phyloP scores from a whole-genome alignment of 2,329 filamentous ascomycete genomes.

The Helminthosporium solani region DNA sequence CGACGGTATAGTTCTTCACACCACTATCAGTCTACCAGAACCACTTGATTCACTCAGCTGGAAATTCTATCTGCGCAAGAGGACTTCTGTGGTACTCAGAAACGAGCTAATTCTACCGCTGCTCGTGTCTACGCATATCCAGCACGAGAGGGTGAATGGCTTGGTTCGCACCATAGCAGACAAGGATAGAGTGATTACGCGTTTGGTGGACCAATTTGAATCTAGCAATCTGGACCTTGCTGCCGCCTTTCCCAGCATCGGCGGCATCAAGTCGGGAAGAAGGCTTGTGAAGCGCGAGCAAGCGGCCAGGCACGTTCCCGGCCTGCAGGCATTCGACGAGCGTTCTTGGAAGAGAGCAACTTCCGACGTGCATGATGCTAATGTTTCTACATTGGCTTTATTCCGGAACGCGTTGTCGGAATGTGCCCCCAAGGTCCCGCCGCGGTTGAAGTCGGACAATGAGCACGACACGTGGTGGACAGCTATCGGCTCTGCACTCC shows the following conservation, averaged over 20 bases:
- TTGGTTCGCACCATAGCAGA: slow-evolving; percentile 54
- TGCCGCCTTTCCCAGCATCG: slow-evolving; percentile 57
- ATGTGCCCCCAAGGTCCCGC: slow-evolving; percentile 28
- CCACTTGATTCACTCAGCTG: slow-evolving; percentile 65
- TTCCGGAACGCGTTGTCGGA: slow-evolving; percentile 38
- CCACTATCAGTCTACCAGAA: slow-evolving; percentile 62
- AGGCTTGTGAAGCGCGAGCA: slow-evolving; percentile 51
- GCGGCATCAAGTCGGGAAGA: slow-evolving; percentile 48
- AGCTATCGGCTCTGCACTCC: slow-evolving; percentile 14
- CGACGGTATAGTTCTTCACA: slow-evolving; percentile 51
- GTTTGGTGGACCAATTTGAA: slow-evolving; percentile 60
- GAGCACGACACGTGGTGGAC: slow-evolving; percentile 24
- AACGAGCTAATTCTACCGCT: slow-evolving; percentile 56
- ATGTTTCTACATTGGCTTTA: slow-evolving; percentile 31
- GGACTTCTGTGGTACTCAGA: slow-evolving; percentile 46
- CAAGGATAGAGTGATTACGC: slow-evolving; percentile 61
- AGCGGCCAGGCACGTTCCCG: slow-evolving; percentile 56
- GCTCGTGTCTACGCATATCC: slow-evolving; percentile 50
- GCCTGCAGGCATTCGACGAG: slow-evolving; percentile 56
- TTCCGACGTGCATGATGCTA: slow-evolving; percentile 20
- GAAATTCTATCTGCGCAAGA: slow-evolving; percentile 58
- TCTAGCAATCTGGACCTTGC: slow-evolving; percentile 56
- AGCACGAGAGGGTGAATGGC: slow-evolving; percentile 50
- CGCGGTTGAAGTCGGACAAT: slow-evolving; percentile 20
- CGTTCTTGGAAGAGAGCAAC: slow-evolving; percentile 45